Conservation (phyloP, 495 filamentous ascomycete species). For the Saxophila tyrrhenica region DNA sequence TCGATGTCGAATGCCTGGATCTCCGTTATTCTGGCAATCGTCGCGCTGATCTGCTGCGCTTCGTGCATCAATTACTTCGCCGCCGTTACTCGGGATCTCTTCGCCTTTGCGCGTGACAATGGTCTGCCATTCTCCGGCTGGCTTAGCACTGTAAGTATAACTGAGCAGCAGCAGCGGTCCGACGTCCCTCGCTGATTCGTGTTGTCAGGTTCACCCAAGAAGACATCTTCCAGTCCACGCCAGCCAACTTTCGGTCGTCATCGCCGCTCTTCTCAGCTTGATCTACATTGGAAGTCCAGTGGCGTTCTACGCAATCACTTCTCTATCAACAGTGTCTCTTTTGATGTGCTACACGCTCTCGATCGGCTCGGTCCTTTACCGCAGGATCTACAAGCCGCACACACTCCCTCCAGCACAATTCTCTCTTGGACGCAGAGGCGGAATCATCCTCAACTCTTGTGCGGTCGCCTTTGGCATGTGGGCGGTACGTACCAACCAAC, state of each 20-base stretch:
- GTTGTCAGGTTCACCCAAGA: slow-evolving; percentile 1
- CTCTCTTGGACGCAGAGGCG: slow-evolving; percentile 21
- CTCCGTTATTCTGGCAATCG: slow-evolving; percentile 32
- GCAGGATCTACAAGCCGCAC: slow-evolving; percentile 18
- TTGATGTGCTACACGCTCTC: slow-evolving; percentile 7
- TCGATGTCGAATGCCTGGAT: slow-evolving; percentile 23
- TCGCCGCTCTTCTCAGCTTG: slow-evolving; percentile 41
- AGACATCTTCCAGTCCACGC: slow-evolving; percentile 17
- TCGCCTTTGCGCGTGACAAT: slow-evolving; percentile 8
- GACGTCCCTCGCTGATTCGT: too few relatives aligned
- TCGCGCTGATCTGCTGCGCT: slow-evolving; percentile 28
- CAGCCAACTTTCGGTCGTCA: slow-evolving; percentile 36
- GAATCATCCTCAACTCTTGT: slow-evolving; percentile 19
- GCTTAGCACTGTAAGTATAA: too few relatives aligned
- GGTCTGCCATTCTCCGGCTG: slow-evolving; percentile 9
- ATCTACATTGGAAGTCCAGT: slow-evolving; percentile 51
- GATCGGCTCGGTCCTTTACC: slow-evolving; percentile 23
- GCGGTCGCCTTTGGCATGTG: slow-evolving; percentile 22
- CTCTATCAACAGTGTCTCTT: slow-evolving; percentile 23
- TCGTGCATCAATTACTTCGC: slow-evolving; percentile 21
- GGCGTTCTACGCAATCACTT: slow-evolving; percentile 46
- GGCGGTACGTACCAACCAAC: too few relatives aligned
- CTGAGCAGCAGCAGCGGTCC: too few relatives aligned
- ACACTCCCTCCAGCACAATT: slow-evolving; percentile 20
- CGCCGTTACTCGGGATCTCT: slow-evolving; percentile 3